These are phyloP conservation scores for Pisolithus microcarpus DNA, from an alignment of 768 basidiomycete species.

Conservation along the genomic window DNA sequence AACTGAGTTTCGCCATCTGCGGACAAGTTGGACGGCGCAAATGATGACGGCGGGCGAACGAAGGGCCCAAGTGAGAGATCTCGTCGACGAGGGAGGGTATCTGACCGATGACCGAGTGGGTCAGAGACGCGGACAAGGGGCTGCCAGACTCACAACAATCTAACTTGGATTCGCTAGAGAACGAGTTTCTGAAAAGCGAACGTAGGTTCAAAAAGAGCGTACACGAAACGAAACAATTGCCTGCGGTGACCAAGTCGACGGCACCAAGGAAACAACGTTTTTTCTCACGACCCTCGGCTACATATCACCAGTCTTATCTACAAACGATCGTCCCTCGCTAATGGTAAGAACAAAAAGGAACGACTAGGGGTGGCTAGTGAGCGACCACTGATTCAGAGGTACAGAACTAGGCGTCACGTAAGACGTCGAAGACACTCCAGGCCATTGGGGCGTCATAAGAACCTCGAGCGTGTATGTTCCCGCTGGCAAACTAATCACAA, in stretches of 20 bases:
- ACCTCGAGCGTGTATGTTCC: constrained; percentile 78
- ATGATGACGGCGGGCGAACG: constrained; percentile 4
- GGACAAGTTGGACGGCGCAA: not conserved
- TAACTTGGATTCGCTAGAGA: no score
- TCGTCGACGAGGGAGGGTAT: not conserved
- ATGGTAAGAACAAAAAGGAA: not conserved
- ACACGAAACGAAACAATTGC: no score
- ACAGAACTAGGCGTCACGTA: constrained; percentile 62
- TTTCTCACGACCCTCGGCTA: not conserved
- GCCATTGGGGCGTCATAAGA: constrained; percentile 93
- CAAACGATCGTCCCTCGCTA: not conserved
- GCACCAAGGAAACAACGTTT: not conserved
- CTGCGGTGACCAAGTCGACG: not conserved
- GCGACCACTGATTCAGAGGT: constrained; percentile 62
- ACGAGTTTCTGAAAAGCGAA: not conserved
- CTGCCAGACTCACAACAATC: no score
- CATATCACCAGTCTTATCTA: no score
- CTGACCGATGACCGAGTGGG: not conserved
- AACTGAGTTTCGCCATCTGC: constrained; percentile 46
- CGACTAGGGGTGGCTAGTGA: constrained; percentile 58
- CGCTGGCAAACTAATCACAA: constrained; percentile 57
- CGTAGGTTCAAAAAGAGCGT: not conserved
- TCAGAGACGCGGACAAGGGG: no score
- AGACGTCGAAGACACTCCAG: constrained; percentile 56
- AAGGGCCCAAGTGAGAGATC: not conserved